Evolutionary conservation across 2,329 filamentous ascomycete genomes (phyloP), one percentile per base, ranked within the genome.

Genomic region (Diaporthe sp.): DNA sequence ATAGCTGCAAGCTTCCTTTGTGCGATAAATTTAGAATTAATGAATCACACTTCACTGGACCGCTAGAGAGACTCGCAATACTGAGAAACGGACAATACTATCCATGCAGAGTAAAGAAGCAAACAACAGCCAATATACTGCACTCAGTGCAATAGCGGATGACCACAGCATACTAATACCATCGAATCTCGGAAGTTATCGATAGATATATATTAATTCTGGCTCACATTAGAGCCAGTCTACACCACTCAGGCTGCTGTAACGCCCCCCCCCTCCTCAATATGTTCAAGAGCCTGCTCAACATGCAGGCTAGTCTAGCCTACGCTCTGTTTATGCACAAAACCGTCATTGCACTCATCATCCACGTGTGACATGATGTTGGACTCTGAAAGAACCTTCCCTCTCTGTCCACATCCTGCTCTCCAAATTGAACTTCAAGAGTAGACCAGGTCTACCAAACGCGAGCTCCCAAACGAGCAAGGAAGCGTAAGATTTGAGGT

Each of bases 151-250:
- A 13, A 37, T 32, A 37, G 13, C 42, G 8, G 19, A 51, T n/a
- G 17, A 13, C 27, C 35, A 44, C 44, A 58, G 8, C 44, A 37
- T 61, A 12, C 12, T 25, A 51, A 51, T 17, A 47, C 25, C 13
- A 50, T 37, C 25, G 30, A n/a, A n/a, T 8, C 8, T 50, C 15
- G 44, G 37, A n/a, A 73, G 55, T 75, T 53, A 59, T 61, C 55
- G 65, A 51, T 75, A 68, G 65, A 44, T 75, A 68, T 70, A 70
- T 73, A 75, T 75, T 75, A 75, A 55, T 70, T 58, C 73, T 66
- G 71, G 70, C 42, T 59, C 37, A 39, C 39, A 47, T 35, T 66
- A 32, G 30, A 59, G 65, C 32, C 58, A 59, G 63, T 72, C 51
- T 68, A 53, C 17, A 73, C 44, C 51, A 30, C 42, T 53, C 59